Evolutionary conservation across 225 moss, liverwort and hornwort genomes (phyloP).

Genomic region (Asterella californica): DNA sequence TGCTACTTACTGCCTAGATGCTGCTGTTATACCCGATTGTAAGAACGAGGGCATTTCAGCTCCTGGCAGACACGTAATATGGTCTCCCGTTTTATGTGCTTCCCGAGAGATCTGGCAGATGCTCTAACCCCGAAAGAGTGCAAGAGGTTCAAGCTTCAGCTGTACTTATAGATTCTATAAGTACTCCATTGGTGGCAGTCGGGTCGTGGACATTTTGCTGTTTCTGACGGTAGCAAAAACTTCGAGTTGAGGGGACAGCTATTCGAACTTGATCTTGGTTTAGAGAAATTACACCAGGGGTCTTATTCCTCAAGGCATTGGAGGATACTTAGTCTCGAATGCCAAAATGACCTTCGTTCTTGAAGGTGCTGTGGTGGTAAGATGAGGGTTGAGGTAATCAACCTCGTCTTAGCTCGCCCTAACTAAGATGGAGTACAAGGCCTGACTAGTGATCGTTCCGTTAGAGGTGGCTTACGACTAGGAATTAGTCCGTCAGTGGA

Average conservation of each 20-base stretch:
- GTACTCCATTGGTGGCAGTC: background rate
- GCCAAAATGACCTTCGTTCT: too few species aligned
- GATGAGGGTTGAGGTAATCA: too few species aligned
- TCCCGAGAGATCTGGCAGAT: background rate
- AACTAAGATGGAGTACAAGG: too few species aligned
- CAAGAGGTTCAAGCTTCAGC: background rate
- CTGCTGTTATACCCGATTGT: background rate
- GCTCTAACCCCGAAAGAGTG: background rate
- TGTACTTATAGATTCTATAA: background rate
- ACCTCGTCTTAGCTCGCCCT: too few species aligned
- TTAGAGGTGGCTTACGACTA: background rate
- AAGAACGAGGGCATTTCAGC: background rate
- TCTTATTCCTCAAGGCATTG: too few species aligned
- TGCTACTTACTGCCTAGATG: background rate
- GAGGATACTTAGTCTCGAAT: too few species aligned
- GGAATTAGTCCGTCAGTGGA: background rate
- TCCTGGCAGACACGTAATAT: background rate
- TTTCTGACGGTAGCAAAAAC: background rate
- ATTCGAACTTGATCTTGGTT: too few species aligned
- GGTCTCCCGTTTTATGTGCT: background rate
- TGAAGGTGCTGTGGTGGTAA: too few species aligned
- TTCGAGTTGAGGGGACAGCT: background rate
- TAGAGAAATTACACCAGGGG: too few species aligned
- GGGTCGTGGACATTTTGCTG: background rate
- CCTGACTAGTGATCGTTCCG: background rate